Conservation (phyloP, 2,329 filamentous ascomycete genomes). For the Calycina herbarum region DNA sequence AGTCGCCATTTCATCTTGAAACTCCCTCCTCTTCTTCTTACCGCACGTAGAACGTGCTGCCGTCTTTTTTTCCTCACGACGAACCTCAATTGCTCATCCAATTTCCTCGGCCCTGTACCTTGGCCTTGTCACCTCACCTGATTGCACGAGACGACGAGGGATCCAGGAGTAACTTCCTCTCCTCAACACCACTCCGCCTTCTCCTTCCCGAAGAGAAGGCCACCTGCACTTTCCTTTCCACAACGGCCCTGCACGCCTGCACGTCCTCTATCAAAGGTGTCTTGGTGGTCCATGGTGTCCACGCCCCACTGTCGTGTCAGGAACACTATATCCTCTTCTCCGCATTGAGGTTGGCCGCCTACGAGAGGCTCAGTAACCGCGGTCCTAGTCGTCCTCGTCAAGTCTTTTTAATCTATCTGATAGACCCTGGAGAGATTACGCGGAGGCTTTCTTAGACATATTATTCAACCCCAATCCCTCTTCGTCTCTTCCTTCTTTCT, state of each 20-base stretch:
- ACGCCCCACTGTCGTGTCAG: background rate
- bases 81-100: slow-evolving; percentile 2
- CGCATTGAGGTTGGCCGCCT: background rate
- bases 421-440: background rate
- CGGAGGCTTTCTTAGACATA: background rate
- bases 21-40: background rate
- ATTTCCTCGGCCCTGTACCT: slow-evolving; percentile 1
- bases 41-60: background rate
- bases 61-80: background rate
- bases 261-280: background rate
- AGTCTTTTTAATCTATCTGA: slow-evolving; percentile 7
- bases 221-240: background rate
- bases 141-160: background rate
- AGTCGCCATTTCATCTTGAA: background rate
- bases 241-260: slow-evolving; percentile 3
- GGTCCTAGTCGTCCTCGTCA: background rate
- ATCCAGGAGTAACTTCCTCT: slow-evolving; percentile 1
- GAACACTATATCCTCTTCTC: background rate
- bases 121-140: background rate
- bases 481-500: background rate
- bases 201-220: background rate
- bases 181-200: background rate
- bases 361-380: too few relatives aligned
- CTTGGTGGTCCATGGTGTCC: background rate
- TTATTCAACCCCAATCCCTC: background rate